Conservation (phyloP, 805 yeast genomes). For the Sugiyamaella marilandica region DNA sequence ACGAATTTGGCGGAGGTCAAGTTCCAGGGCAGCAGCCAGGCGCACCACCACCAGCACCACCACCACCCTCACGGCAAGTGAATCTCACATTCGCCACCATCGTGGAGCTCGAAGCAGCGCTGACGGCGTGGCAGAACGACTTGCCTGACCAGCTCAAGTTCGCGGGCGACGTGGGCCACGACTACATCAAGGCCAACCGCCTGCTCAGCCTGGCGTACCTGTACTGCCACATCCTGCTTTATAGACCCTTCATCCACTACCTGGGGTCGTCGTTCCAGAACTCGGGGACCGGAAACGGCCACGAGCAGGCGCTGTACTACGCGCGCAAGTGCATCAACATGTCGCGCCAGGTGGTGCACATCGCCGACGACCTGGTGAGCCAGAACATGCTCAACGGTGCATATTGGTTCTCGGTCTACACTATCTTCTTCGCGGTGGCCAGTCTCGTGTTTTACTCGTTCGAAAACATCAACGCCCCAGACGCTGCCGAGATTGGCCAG, state of each 20-base stretch:
- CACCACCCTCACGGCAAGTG: slow-evolving; percentile 8
- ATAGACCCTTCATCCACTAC: slow-evolving; percentile 85
- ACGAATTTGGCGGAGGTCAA: background rate
- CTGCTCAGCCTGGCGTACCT: slow-evolving; percentile 41
- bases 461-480: slow-evolving; percentile 34
- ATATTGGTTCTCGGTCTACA: slow-evolving; percentile 88
- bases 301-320: slow-evolving; percentile 57
- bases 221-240: slow-evolving; percentile 74
- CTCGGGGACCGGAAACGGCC: slow-evolving; percentile 11
- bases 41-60: background rate
- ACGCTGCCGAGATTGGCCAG: slow-evolving; percentile 44
- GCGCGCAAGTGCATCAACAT: slow-evolving; percentile 82
- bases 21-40: no score
- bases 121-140: slow-evolving; percentile 65
- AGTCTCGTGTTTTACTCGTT: slow-evolving; percentile 79
- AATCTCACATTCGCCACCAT: slow-evolving; percentile 36
- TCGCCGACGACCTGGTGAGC: slow-evolving; percentile 75
- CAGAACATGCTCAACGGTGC: slow-evolving; percentile 72
- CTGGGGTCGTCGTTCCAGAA: slow-evolving; percentile 50
- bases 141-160: slow-evolving; percentile 71
- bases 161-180: slow-evolving; percentile 60
- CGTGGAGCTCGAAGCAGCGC: slow-evolving; percentile 59
- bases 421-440: slow-evolving; percentile 84
- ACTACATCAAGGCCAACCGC: slow-evolving; percentile 68
- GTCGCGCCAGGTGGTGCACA: slow-evolving; percentile 73